These are phyloP conservation scores for Solanum arcanum DNA, from an alignment of 257 asterid species.

Conservation along the genomic window DNA sequence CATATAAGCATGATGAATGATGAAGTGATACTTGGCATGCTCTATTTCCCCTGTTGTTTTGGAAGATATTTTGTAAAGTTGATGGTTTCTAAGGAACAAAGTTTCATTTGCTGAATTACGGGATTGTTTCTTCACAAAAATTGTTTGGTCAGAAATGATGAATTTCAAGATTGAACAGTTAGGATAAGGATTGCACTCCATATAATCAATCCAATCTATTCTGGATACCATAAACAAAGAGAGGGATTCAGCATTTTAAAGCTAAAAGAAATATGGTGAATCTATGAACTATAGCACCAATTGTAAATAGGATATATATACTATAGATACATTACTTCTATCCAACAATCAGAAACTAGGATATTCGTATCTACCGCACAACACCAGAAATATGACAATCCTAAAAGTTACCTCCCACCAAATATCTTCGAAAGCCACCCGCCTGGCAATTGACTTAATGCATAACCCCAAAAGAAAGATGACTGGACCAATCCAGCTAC, in stretches of 20 bases:
- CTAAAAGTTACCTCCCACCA: constrained; percentile 87
- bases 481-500: constrained; percentile 95
- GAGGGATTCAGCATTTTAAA: neutral
- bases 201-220: neutral
- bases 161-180: neutral
- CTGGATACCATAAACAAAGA: neutral
- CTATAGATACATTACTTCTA: neutral
- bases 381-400: neutral
- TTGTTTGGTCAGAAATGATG: neutral
- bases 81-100: neutral
- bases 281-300: neutral
- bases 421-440: constrained; percentile 90
- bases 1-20: neutral
- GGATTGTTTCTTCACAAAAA: neutral
- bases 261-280: neutral
- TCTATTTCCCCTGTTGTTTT: neutral
- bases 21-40: neutral
- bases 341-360: neutral
- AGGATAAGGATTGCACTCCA: neutral
- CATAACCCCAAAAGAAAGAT: constrained; percentile 99
- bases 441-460: constrained; percentile 95
- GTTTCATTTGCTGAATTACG: neutral
- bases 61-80: neutral
- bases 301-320: neutral
- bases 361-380: neutral